Percentiles rank a stretch among this genome's conserved stretches.
phyloP scores from a whole-genome alignment of 352 stramenopile species.

The Pythium myriotylum region DNA sequence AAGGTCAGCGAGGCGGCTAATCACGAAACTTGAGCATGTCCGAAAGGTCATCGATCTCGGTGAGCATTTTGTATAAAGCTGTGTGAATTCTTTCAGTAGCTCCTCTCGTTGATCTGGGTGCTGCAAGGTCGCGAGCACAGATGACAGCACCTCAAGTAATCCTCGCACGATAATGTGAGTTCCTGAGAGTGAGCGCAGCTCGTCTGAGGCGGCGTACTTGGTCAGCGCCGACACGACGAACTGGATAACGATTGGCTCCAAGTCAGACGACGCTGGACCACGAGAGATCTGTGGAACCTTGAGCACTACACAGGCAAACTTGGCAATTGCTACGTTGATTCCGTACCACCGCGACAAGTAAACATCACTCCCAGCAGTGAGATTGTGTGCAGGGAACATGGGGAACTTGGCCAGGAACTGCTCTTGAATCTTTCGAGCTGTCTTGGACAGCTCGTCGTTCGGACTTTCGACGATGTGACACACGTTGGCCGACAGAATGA shows the following conservation, averaged over 20 bases:
- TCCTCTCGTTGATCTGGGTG: constrained; percentile 34
- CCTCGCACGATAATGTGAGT: constrained; percentile 65
- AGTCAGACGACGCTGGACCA: constrained; percentile 15
- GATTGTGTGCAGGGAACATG: constrained; percentile 52
- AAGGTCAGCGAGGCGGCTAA: constrained; percentile 57
- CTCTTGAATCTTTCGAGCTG: constrained; percentile 44
- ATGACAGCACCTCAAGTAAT: constrained; percentile 61
- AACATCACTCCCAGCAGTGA: constrained; percentile 45
- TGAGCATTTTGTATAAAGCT: constrained; percentile 68
- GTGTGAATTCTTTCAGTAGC: constrained; percentile 61
- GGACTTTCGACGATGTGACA: constrained; percentile 28
- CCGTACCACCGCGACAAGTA: constrained; percentile 67
- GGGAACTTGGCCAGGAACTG: constrained; percentile 62
- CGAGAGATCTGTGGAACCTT: constrained; percentile 19
- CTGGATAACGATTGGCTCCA: constrained; percentile 47
- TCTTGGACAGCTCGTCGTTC: constrained; percentile 35
- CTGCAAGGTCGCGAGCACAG: constrained; percentile 35
- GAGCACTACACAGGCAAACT: constrained; percentile 66
- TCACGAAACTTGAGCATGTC: constrained; percentile 70
- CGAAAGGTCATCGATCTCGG: constrained; percentile 74
- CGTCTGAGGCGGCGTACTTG: constrained; percentile 65
- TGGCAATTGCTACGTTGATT: constrained; percentile 72
- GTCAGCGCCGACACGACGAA: constrained; percentile 65
- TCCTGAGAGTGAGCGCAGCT: constrained; percentile 54
- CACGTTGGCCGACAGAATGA: constrained; percentile 58